Evolutionary conservation across 257 asterid genomes (phyloP).

Genomic region (Fraxinus excelsior): DNA sequence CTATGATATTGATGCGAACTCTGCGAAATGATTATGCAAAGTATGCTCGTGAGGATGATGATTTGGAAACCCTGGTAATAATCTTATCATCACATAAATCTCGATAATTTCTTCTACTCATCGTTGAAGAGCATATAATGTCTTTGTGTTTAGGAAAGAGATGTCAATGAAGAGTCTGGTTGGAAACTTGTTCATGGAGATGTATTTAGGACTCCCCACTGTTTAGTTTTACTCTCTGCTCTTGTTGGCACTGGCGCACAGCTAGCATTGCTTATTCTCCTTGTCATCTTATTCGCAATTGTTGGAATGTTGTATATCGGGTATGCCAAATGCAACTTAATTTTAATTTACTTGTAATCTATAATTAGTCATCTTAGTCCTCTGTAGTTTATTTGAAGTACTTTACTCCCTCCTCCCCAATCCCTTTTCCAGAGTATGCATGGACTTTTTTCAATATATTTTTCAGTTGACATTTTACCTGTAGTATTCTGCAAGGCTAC

Average conservation of each 20-base stretch:
- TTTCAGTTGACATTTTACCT: background rate
- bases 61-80: slow-evolving; percentile 88
- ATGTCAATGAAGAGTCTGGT: slow-evolving; percentile 69
- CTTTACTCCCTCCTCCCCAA: background rate
- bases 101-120: background rate
- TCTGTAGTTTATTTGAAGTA: background rate
- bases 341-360: background rate
- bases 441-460: background rate
- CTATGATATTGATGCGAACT: slow-evolving; percentile 97
- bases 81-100: background rate
- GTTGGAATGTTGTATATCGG: slow-evolving; percentile 67
- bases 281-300: slow-evolving; percentile 59
- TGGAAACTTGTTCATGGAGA: slow-evolving; percentile 78
- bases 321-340: slow-evolving; percentile 39
- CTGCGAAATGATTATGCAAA: slow-evolving; percentile 97
- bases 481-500: background rate
- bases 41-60: slow-evolving; percentile 99
- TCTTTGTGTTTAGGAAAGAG: slow-evolving; percentile 50
- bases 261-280: slow-evolving; percentile 55
- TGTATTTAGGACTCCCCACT: slow-evolving; percentile 60
- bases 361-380: slow-evolving; percentile 13
- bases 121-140: background rate
- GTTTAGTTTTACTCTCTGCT: slow-evolving; percentile 53
- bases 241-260: slow-evolving; percentile 71
- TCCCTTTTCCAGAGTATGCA: background rate